Evolutionary conservation across 306 rosid genomes (phyloP).

Genomic region (Cucurbita maxima): DNA sequence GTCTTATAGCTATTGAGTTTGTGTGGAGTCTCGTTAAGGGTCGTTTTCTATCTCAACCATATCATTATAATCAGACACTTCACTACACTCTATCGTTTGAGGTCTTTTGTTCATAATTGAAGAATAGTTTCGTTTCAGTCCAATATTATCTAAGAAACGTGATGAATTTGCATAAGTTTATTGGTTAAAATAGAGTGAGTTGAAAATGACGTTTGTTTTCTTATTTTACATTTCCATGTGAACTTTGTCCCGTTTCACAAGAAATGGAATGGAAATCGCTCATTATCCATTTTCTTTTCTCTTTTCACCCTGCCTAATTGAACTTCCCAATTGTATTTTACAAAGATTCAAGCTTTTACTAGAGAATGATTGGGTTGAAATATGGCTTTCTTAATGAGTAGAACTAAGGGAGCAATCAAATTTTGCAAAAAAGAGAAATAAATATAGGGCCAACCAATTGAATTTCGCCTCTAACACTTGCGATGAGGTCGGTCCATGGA

Average conservation of each 20-base stretch:
- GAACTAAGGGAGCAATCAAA: no score
- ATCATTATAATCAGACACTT: background rate
- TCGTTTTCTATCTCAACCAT: background rate
- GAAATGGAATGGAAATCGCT: background rate
- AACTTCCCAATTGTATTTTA: background rate
- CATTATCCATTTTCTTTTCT: background rate
- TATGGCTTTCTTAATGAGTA: no score
- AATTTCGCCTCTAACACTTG: no score
- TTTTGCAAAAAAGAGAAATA: no score
- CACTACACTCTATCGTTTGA: slow-evolving; percentile 30
- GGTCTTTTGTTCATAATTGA: background rate
- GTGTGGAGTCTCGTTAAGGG: background rate
- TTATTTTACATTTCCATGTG: background rate
- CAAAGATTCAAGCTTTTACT: no score
- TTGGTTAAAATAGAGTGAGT: background rate
- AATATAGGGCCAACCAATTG: no score
- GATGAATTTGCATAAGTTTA: background rate
- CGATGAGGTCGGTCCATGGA: no score
- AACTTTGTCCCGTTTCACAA: background rate
- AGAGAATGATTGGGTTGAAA: no score
- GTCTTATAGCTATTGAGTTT: background rate
- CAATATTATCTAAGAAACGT: background rate
- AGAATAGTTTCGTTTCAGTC: background rate
- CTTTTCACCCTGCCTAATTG: background rate
- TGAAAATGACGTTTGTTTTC: background rate